A percentile compares a stretch with the other conserved stretches of the same genome.
Evolutionary conservation across 352 stramenopile species (phyloP).

Genomic region (Phytopythium vexans): DNA sequence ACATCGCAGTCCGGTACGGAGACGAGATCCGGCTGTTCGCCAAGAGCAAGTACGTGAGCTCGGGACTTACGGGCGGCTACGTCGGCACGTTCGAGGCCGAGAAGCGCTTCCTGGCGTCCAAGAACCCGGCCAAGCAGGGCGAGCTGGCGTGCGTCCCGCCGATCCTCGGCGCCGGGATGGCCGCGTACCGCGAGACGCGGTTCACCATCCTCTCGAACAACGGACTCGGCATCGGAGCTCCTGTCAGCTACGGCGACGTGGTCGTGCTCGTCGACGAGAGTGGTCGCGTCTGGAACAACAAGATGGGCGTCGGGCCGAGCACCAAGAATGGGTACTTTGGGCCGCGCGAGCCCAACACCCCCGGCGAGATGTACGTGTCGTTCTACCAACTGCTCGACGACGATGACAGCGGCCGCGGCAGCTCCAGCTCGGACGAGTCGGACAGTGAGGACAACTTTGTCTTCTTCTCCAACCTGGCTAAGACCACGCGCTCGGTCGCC

Average conservation of each 20-base stretch:
- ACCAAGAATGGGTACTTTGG: conserved; percentile 82
- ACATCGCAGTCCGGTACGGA: conserved; percentile 67
- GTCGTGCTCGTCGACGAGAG: conserved; percentile 73
- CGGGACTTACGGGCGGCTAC: conserved; percentile 35
- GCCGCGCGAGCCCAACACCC: conserved; percentile 60
- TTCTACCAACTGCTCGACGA: conserved; percentile 63
- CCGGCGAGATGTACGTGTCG: conserved; percentile 78
- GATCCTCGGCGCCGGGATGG: conserved; percentile 26
- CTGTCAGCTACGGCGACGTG: conserved; percentile 79
- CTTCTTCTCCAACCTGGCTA: conserved; percentile 58
- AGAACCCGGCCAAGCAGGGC: conserved; percentile 62
- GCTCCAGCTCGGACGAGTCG: conserved; percentile 37
- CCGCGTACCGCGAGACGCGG: conserved; percentile 46
- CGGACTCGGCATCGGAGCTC: conserved; percentile 46
- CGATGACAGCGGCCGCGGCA: conserved; percentile 29
- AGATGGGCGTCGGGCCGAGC: conserved; percentile 69
- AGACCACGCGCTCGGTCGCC: conserved; percentile 59
- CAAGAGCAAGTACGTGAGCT: conserved; percentile 47
- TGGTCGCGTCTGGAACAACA: conserved; percentile 83
- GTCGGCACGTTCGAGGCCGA: conserved; percentile 69
- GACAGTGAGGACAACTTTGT: conserved; percentile 64
- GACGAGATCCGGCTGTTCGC: conserved; percentile 68
- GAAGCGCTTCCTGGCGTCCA: conserved; percentile 54
- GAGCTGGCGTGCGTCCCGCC: conserved; percentile 66
- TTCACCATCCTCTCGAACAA: conserved; percentile 71